phyloP scores from a whole-genome alignment of 108 stramenopile species.

The Asterionellopsis glacialis region DNA sequence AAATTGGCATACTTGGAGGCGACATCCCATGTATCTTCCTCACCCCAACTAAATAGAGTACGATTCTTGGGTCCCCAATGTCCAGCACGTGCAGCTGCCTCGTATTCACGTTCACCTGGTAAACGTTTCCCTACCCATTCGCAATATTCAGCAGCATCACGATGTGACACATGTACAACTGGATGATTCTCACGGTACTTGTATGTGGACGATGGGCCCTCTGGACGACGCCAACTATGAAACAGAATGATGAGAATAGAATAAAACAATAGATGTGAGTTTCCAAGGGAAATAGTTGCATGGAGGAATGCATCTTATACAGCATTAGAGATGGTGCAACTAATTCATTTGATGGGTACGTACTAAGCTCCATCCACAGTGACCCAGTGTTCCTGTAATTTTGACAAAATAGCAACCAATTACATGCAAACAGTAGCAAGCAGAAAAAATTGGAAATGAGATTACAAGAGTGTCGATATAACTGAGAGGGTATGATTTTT shows the following conservation, averaged over 20 bases:
- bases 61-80: conserved; percentile 66
- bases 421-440: no score
- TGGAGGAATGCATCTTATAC: no score
- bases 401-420: no score
- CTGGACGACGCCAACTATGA: conserved; percentile 74
- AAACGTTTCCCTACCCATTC: conserved; percentile 85
- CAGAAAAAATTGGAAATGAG: no score
- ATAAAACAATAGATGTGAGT: no score
- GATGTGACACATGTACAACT: conserved; percentile 88
- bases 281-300: no score
- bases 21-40: conserved; percentile 46
- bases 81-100: conserved; percentile 86
- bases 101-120: conserved; percentile 91
- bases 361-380: conserved; percentile 82
- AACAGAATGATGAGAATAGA: no score
- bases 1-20: conserved; percentile 64
- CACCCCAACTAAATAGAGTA: conserved; percentile 72
- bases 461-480: no score
- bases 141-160: conserved; percentile 94
- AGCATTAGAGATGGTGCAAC: no score
- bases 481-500: no score
- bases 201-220: conserved; percentile 79
- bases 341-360: no score
- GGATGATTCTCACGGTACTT: conserved; percentile 85
- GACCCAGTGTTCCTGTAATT: conserved; percentile 63